These are phyloP conservation scores for Aaosphaeria pasadenensis DNA, from an alignment of 2,329 filamentous ascomycete species.

Conservation along the genomic window DNA sequence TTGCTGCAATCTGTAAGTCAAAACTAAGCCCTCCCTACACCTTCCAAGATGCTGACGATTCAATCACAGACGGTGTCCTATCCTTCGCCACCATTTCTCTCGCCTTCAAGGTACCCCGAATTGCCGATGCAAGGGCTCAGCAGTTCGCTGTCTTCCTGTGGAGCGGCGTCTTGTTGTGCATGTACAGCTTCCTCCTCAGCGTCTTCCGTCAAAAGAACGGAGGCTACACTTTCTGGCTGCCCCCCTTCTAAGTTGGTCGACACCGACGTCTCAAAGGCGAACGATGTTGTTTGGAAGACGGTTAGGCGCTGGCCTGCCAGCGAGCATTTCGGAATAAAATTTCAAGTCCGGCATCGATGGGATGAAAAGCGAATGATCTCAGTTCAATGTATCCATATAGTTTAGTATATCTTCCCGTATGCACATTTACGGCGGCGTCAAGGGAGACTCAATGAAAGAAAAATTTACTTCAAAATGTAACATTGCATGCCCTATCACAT, in stretches of 20 bases:
- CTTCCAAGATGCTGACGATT: neutral
- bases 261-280: too few species aligned
- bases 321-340: too few species aligned
- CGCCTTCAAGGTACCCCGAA: slow-evolving; percentile 87
- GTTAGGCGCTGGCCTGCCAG: too few species aligned
- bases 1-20: slow-evolving; percentile 86
- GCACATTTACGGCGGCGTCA: too few species aligned
- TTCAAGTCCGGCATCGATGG: too few species aligned
- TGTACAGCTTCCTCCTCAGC: slow-evolving; percentile 93
- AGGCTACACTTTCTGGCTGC: slow-evolving; percentile 90
- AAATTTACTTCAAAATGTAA: too few species aligned
- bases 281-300: too few species aligned
- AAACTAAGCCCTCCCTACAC: neutral
- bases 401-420: too few species aligned
- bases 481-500: too few species aligned
- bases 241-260: slow-evolving; percentile 64
- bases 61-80: slow-evolving; percentile 64
- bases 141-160: slow-evolving; percentile 79
- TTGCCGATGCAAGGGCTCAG: slow-evolving; percentile 72
- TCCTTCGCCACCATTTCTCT: slow-evolving; percentile 90
- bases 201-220: slow-evolving; percentile 93
- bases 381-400: too few species aligned
- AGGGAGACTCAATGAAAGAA: too few species aligned
- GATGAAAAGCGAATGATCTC: too few species aligned
- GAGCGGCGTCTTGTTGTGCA: slow-evolving; percentile 70